Base-by-base conservation (phyloP, 306 rosid genomes). In the Macrotyloma uniflorum region DNA sequence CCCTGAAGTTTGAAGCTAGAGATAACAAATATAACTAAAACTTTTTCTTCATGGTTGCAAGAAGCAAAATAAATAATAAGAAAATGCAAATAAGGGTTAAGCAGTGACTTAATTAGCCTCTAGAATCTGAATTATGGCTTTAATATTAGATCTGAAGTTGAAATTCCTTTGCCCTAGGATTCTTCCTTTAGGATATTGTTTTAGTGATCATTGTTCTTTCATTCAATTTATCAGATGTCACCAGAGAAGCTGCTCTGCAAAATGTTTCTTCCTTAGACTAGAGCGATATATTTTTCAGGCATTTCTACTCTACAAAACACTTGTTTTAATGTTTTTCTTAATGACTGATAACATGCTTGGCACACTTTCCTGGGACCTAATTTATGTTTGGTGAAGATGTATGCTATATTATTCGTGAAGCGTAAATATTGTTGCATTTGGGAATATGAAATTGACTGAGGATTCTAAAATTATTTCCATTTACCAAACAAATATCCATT, bases 1-100 rank as follows among this genome's bases (percentile, higher is more conserved):
- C 28, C 59, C 61, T 68, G 26, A 43, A 40, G 42, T 67, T 78
- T 23, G 19, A 66, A 67, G 49, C 26, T 32, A 32, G 26, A 33
- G 53, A 65, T 14, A 24, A 24, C 67, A 36, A 67, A 66, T 45
- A 19, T 38, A 19, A n/a, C 70, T 18, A 51, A 78, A 76, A 24
- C 33, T 18, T 49, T 32, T 57, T 63, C 70, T 58, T 67, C 49
- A 2, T 42, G 49, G 47, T 67, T 20, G 47, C 63, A 33, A 69
- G 47, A 30, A 78, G 59, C 62, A 40, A 4, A 51, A n/a, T 23
- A 36, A 24, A 5, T 57, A 19, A 23, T 32, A 18, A 13, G 20
- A 16, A 20, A 33, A 8, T 14, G 5, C 23, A 63, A 49, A 14
- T 1, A 38, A 38, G 5, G 13, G 59, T 61, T 59, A 16, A 50